phyloP scores from a whole-genome alignment of 352 stramenopile genomes.

The Pythium phragmitis region DNA sequence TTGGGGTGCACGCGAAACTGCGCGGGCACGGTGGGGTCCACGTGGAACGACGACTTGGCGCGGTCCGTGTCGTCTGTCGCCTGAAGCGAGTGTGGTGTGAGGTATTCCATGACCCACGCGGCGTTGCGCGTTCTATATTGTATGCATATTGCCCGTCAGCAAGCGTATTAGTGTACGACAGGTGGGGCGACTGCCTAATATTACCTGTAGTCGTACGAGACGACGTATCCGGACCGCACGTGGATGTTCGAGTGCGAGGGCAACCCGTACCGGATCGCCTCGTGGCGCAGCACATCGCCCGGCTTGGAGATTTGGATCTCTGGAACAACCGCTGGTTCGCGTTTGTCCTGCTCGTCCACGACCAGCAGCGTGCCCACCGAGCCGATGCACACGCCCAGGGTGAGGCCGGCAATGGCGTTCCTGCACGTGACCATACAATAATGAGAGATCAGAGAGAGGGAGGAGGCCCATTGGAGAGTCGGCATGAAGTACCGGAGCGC shows the following conservation, averaged over 20 bases:
- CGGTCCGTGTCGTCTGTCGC: slow-evolving; percentile 71
- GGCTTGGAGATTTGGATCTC: slow-evolving; percentile 14
- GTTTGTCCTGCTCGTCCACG: slow-evolving; percentile 10
- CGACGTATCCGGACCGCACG: slow-evolving; percentile 76
- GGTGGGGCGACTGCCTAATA: neutral
- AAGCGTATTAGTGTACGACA: neutral
- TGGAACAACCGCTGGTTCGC: neutral
- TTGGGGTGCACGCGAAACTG: slow-evolving; percentile 85
- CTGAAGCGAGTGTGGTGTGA: slow-evolving; percentile 72
- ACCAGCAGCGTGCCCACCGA: slow-evolving; percentile 20
- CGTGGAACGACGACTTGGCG: slow-evolving; percentile 85
- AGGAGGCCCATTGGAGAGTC: neutral
- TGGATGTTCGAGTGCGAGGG: slow-evolving; percentile 71
- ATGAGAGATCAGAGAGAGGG: neutral
- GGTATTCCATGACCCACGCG: slow-evolving; percentile 83
- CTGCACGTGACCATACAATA: neutral
- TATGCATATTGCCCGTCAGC: neutral
- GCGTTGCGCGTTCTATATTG: slow-evolving; percentile 69
- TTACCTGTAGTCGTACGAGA: slow-evolving; percentile 84
- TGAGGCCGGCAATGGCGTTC: slow-evolving; percentile 19
- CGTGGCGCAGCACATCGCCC: slow-evolving; percentile 37
- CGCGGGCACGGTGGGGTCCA: slow-evolving; percentile 68
- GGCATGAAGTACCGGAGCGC: neutral
- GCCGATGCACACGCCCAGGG: slow-evolving; percentile 17
- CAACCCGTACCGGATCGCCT: slow-evolving; percentile 70